Percentiles rank a stretch among this genome's conserved stretches.
phyloP scores from a whole-genome alignment of 2,329 filamentous ascomycete genomes.

The Aplosporella prunicola region DNA sequence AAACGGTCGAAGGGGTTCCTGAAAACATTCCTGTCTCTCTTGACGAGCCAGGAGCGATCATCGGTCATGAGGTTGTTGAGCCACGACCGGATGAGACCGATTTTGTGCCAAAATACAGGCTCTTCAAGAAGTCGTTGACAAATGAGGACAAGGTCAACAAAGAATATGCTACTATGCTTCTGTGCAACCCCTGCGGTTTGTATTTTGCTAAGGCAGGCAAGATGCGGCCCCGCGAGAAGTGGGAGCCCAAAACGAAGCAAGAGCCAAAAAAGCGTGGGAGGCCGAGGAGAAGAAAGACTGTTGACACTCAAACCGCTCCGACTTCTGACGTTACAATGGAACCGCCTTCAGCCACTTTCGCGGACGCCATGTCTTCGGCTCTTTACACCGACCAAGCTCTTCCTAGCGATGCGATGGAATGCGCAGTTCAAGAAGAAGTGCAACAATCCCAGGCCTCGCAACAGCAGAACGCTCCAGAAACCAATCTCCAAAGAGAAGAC shows the following conservation, averaged over 20 bases:
- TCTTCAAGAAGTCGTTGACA: constrained; percentile 66
- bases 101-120: constrained; percentile 56
- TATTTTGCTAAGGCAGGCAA: constrained; percentile 84
- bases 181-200: constrained; percentile 94
- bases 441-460: neutral
- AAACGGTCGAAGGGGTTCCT: constrained; percentile 57
- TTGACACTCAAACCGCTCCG: neutral
- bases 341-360: neutral
- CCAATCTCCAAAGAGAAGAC: neutral
- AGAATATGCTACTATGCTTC: constrained; percentile 58
- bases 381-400: constrained; percentile 2
- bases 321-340: constrained; percentile 5
- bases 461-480: too few species aligned
- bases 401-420: constrained; percentile 6
- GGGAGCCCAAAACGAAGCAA: constrained; percentile 47
- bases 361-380: constrained; percentile 18
- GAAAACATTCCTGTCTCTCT: constrained; percentile 61
- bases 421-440: neutral
- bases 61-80: constrained; percentile 24
- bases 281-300: constrained; percentile 20
- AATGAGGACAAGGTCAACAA: constrained; percentile 51
- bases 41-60: constrained; percentile 57
- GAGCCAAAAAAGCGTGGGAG: constrained; percentile 37
- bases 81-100: constrained; percentile 43
- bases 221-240: constrained; percentile 75